These are phyloP conservation scores for Aphanomyces euteiches DNA, from an alignment of 352 stramenopile genomes.

Conservation along the genomic window DNA sequence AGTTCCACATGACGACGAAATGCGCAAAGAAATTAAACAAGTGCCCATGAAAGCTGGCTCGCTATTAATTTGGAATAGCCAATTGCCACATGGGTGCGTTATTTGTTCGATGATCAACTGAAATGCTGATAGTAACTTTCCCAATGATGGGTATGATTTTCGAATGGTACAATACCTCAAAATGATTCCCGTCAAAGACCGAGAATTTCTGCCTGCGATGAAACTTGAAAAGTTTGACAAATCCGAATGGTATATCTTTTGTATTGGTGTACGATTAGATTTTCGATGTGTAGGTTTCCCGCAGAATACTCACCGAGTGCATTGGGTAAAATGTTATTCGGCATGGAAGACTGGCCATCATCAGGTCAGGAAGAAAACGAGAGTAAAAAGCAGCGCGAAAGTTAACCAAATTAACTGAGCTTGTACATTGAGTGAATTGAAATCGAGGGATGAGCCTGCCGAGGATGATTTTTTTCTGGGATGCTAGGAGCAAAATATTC, in stretches of 20 bases:
- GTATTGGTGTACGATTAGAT: too few species aligned
- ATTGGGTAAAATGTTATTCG: conserved; percentile 41
- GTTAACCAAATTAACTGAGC: too few species aligned
- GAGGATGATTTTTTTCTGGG: conserved; percentile 55
- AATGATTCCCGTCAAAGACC: conserved; percentile 45
- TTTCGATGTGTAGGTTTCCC: conserved; percentile 29
- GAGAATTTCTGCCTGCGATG: conserved; percentile 43
- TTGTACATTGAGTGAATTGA: conserved; percentile 40
- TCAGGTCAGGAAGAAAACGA: too few species aligned
- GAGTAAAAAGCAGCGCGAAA: too few species aligned
- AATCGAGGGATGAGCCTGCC: conserved; percentile 66
- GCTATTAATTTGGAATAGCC: conserved; percentile 50
- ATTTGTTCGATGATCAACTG: background rate
- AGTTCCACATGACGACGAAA: conserved; percentile 42
- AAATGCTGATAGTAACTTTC: background rate
- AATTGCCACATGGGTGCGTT: conserved; percentile 42
- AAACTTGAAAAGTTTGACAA: conserved; percentile 39
- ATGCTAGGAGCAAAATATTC: conserved; percentile 60
- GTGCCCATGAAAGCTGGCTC: conserved; percentile 47
- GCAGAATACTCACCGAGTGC: conserved; percentile 37
- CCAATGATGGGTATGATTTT: conserved; percentile 44
- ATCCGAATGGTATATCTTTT: conserved; percentile 34
- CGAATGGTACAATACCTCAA: conserved; percentile 58
- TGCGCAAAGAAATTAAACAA: conserved; percentile 39
- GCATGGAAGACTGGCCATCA: conserved; percentile 37